Conservation (phyloP, 495 filamentous ascomycete genomes). For the Podospora conica region DNA sequence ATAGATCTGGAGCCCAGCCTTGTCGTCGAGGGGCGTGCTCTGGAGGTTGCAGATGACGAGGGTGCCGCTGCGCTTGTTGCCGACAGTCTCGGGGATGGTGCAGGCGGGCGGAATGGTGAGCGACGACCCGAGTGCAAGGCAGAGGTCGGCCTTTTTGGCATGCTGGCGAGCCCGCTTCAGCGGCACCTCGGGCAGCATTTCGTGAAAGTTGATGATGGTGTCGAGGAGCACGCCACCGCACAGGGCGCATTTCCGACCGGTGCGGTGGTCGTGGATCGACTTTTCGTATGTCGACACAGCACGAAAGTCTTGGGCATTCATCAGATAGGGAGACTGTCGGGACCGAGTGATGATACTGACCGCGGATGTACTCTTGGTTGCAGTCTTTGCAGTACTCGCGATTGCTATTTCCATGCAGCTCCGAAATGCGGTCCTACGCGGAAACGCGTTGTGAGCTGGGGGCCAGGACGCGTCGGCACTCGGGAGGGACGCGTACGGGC, state of each 20-base stretch:
- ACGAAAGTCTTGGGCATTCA: conserved; percentile 26
- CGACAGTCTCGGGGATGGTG: conserved; percentile 34
- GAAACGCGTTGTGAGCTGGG: background rate
- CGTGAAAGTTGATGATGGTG: conserved; percentile 43
- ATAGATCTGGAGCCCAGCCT: conserved; percentile 27
- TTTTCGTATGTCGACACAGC: conserved; percentile 40
- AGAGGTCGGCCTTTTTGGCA: conserved; percentile 37
- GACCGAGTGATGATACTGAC: background rate
- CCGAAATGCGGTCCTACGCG: conserved; percentile 31
- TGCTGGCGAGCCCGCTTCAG: conserved; percentile 30
- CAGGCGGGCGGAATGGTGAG: conserved; percentile 40
- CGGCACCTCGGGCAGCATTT: conserved; percentile 26
- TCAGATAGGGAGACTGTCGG: background rate
- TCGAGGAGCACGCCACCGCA: conserved; percentile 34
- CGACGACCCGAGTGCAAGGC: conserved; percentile 40
- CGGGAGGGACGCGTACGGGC: conserved; percentile 25
- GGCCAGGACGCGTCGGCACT: background rate
- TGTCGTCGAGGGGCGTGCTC: conserved; percentile 34
- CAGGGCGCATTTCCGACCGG: conserved; percentile 34
- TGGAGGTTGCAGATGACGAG: conserved; percentile 44
- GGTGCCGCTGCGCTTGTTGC: conserved; percentile 19
- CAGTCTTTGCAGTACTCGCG: conserved; percentile 41
- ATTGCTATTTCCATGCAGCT: conserved; percentile 44
- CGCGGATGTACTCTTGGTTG: conserved; percentile 41
- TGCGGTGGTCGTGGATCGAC: conserved; percentile 39